Percentiles rank a stretch among this genome's conserved stretches.
Conservation (phyloP, 2,329 filamentous ascomycete species). For the Elsinoe batatas region DNA sequence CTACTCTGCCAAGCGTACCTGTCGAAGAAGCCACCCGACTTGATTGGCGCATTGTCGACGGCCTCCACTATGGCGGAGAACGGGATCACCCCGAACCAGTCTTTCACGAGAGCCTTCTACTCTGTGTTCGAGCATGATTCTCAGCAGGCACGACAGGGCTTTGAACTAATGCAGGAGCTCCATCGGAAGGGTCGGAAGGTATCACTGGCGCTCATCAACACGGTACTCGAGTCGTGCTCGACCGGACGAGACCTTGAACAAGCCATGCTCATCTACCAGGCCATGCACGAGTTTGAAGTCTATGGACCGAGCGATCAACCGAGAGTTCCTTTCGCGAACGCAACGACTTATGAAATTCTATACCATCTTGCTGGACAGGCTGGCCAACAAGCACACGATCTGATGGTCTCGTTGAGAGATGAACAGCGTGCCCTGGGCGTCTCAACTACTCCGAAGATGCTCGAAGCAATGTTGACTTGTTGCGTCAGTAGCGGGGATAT, state of each 20-base stretch:
- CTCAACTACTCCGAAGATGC: background rate
- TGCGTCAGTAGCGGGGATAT: conserved; percentile 1
- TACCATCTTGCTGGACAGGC: background rate
- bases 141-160: conserved; percentile 41
- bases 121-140: conserved; percentile 42
- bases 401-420: conserved; percentile 27
- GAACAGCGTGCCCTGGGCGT: conserved; percentile 30
- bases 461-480: background rate
- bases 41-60: conserved; percentile 57
- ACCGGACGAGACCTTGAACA: conserved; percentile 27
- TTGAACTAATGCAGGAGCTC: conserved; percentile 48
- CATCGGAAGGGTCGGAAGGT: conserved; percentile 40
- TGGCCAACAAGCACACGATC: background rate
- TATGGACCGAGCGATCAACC: conserved; percentile 13
- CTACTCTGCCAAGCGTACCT: conserved; percentile 64
- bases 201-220: conserved; percentile 42
- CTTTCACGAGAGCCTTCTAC: conserved; percentile 56
- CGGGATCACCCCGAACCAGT: conserved; percentile 46
- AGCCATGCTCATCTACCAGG: conserved; percentile 52
- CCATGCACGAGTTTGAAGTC: conserved; percentile 39
- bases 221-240: conserved; percentile 42
- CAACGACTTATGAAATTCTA: conserved; percentile 53
- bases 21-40: conserved; percentile 40
- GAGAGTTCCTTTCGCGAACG: conserved; percentile 26
- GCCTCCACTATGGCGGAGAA: conserved; percentile 64